These are phyloP conservation scores for Lactifluus echinatus DNA, from an alignment of 768 basidiomycete species.

Conservation along the genomic window DNA sequence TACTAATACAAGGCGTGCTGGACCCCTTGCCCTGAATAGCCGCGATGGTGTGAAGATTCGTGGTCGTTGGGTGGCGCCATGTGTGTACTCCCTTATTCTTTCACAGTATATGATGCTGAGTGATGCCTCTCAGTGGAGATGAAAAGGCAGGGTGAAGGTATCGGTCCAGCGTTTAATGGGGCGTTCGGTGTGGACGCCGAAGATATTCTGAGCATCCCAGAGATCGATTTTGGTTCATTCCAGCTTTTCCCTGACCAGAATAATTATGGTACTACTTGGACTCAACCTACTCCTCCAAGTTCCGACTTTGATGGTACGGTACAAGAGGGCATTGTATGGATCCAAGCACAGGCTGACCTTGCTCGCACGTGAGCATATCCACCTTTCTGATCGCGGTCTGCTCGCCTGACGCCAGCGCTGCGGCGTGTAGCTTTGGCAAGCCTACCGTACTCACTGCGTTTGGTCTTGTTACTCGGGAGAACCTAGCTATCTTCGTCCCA, in stretches of 20 bases:
- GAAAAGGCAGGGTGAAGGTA: background rate
- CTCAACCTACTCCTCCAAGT: conserved; percentile 1
- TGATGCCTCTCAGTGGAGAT: background rate
- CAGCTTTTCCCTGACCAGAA: conserved; percentile 34
- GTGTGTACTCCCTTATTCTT: conserved; percentile 10
- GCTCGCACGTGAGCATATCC: conserved; percentile 17
- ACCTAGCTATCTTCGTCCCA: conserved; percentile 25
- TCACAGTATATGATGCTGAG: background rate
- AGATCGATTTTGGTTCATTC: conserved; percentile 31
- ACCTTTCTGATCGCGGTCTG: background rate
- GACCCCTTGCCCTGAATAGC: background rate
- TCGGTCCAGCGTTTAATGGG: conserved; percentile 31
- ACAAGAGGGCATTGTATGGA: conserved; percentile 27
- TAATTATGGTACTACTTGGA: conserved; percentile 22
- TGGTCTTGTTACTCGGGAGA: conserved; percentile 27
- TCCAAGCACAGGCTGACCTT: conserved; percentile 23
- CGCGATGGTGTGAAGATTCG: conserved; percentile 19
- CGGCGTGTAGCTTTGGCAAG: conserved; percentile 26
- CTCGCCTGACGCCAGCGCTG: background rate
- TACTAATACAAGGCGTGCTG: conserved; percentile 15
- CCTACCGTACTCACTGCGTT: conserved; percentile 27
- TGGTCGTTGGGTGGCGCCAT: conserved; percentile 23
- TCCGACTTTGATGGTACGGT: conserved; percentile 22
- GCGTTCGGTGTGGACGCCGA: conserved; percentile 31
- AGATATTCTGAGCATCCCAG: conserved; percentile 29